These are phyloP conservation scores for Anthoceros angustus DNA, from an alignment of 225 moss, liverwort and hornwort species.

Conservation along the genomic window DNA sequence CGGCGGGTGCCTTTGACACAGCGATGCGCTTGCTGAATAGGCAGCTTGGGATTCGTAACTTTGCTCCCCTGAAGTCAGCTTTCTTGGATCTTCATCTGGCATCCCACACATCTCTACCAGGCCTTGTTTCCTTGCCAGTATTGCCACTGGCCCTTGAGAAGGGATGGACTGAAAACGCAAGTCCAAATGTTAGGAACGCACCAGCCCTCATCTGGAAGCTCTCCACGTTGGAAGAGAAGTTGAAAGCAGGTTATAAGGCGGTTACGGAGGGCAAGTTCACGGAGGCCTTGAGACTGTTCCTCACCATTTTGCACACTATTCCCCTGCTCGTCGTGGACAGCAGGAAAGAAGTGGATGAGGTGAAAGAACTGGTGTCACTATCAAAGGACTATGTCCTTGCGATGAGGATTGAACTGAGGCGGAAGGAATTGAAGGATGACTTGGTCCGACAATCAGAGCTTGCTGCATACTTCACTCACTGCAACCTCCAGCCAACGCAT, in stretches of 20 bases:
- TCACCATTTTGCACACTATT: constrained; percentile 67
- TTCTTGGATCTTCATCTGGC: constrained; percentile 66
- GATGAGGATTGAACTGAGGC: constrained; percentile 65
- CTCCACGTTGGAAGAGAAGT: constrained; percentile 62
- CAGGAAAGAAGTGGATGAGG: constrained; percentile 85
- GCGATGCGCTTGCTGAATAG: constrained; percentile 70
- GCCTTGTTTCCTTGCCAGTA: constrained; percentile 47
- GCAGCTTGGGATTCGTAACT: constrained; percentile 70
- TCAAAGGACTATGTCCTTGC: constrained; percentile 80
- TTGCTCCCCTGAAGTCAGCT: constrained; percentile 38
- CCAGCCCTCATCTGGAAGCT: constrained; percentile 71
- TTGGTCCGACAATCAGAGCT: constrained; percentile 60
- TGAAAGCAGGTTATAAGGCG: constrained; percentile 58
- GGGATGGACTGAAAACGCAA: constrained; percentile 61
- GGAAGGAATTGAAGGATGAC: constrained; percentile 77
- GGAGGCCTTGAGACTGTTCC: constrained; percentile 70
- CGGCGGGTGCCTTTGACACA: constrained; percentile 82
- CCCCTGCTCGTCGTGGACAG: constrained; percentile 83
- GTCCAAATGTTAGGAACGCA: constrained; percentile 48
- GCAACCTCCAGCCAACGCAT: constrained; percentile 74
- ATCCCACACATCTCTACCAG: constrained; percentile 64
- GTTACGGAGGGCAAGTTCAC: constrained; percentile 69
- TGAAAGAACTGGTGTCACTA: constrained; percentile 83
- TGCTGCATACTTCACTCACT: constrained; percentile 90
- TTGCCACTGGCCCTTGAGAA: constrained; percentile 63